Conservation (phyloP, 148 eudicot species). For the Arbutus unedo region DNA sequence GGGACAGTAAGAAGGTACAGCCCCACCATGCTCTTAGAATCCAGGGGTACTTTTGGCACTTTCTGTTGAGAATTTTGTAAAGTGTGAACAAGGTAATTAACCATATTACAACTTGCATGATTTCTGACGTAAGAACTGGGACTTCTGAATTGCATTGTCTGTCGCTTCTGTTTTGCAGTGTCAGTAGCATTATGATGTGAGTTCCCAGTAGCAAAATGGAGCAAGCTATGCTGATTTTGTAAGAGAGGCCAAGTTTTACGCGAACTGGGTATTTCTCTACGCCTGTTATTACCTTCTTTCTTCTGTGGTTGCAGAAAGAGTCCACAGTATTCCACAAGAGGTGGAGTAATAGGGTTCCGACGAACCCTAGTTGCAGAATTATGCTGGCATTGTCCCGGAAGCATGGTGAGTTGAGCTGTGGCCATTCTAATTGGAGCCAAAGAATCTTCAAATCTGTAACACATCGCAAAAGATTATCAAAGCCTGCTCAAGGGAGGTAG, state of each 20-base stretch:
- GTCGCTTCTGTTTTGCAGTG: conserved; percentile 30
- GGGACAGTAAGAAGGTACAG: conserved; percentile 59
- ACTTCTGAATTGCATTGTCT: conserved; percentile 32
- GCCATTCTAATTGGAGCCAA: conserved; percentile 37
- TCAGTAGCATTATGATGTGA: conserved; percentile 36
- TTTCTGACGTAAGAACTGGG: conserved; percentile 43
- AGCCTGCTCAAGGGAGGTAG: neutral
- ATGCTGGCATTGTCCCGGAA: conserved; percentile 59
- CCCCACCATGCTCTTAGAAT: conserved; percentile 78
- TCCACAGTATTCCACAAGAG: conserved; percentile 31
- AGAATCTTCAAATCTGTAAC: conserved; percentile 39
- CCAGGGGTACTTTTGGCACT: conserved; percentile 42
- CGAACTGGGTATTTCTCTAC: conserved; percentile 28
- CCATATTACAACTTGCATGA: conserved; percentile 63
- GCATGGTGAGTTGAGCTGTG: conserved; percentile 50
- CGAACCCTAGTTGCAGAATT: conserved; percentile 50
- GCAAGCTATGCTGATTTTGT: conserved; percentile 47
- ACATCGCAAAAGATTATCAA: conserved; percentile 8
- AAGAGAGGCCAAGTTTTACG: conserved; percentile 33
- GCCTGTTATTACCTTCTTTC: conserved; percentile 20
- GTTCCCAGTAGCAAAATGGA: conserved; percentile 49
- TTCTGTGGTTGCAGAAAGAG: conserved; percentile 36
- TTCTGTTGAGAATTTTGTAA: conserved; percentile 30
- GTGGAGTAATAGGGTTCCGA: conserved; percentile 41
- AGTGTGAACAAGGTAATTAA: conserved; percentile 34